Conservation (phyloP, 2,329 filamentous ascomycete species). For the Alternaria atra region DNA sequence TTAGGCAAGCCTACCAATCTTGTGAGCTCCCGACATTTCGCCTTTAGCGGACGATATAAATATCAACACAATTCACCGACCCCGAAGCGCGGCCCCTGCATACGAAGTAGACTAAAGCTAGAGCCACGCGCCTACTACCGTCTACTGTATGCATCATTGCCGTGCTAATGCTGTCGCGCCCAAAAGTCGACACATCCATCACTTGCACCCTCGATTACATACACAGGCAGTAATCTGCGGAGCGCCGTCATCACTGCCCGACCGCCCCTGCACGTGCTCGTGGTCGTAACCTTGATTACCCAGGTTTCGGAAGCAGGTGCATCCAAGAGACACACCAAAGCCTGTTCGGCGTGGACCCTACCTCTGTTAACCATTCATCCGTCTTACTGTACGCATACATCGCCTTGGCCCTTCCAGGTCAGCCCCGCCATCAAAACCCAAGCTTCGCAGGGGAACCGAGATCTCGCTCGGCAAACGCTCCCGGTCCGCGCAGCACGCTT, state of each 20-base stretch:
- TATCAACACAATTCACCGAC: slow-evolving; percentile 13
- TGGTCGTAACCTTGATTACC: background rate
- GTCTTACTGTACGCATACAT: slow-evolving; percentile 1
- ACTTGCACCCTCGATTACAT: background rate
- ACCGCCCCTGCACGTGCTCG: slow-evolving; percentile 1
- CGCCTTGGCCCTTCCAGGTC: slow-evolving; percentile 11
- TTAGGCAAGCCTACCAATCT: slow-evolving; percentile 12
- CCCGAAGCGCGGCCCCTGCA: slow-evolving; percentile 17
- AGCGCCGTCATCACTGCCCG: slow-evolving; percentile 1
- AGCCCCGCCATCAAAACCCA: slow-evolving; percentile 18
- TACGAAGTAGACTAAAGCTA: slow-evolving; percentile 17
- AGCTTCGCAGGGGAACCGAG: slow-evolving; percentile 9
- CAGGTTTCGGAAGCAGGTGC: background rate
- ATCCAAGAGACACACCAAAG: background rate
- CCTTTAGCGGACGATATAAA: slow-evolving; percentile 17
- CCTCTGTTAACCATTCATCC: slow-evolving; percentile 3
- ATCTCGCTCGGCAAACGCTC: slow-evolving; percentile 14
- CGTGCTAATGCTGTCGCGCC: slow-evolving; percentile 6
- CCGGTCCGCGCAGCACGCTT: slow-evolving; percentile 13
- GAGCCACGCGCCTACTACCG: slow-evolving; percentile 17
- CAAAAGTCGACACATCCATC: background rate
- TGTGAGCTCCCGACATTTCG: slow-evolving; percentile 16
- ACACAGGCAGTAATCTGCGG: background rate
- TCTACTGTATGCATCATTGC: slow-evolving; percentile 19
- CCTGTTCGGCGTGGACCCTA: background rate